Percentiles rank a stretch among this genome's conserved stretches.
phyloP scores from a whole-genome alignment of 2,329 filamentous ascomycete genomes.

The Trichoderma citrinoviride region DNA sequence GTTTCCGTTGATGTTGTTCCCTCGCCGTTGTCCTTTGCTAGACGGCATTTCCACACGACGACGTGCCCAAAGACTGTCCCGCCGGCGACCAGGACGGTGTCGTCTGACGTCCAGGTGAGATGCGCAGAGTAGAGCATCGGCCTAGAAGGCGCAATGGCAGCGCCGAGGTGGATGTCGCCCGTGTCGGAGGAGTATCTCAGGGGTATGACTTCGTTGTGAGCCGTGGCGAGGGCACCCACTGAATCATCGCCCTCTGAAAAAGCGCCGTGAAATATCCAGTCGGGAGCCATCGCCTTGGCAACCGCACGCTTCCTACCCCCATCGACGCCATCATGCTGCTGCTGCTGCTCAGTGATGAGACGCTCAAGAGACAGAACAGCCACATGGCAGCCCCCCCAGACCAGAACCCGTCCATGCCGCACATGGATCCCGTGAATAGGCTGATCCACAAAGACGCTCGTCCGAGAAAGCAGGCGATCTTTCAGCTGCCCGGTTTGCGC shows the following conservation, averaged over 20 bases:
- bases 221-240: slow-evolving; percentile 67
- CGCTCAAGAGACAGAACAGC: slow-evolving; percentile 37
- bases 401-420: slow-evolving; percentile 42
- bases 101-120: slow-evolving; percentile 58
- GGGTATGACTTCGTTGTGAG: slow-evolving; percentile 77
- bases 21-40: slow-evolving; percentile 26
- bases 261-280: slow-evolving; percentile 74
- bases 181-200: slow-evolving; percentile 39
- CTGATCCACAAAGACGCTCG: slow-evolving; percentile 63
- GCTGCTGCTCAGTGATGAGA: slow-evolving; percentile 19
- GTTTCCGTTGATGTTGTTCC: slow-evolving; percentile 38
- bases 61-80: slow-evolving; percentile 96
- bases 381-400: slow-evolving; percentile 70
- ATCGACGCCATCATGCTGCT: not conserved
- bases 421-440: slow-evolving; percentile 70
- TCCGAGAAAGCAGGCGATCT: slow-evolving; percentile 39
- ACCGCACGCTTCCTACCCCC: slow-evolving; percentile 22
- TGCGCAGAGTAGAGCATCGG: slow-evolving; percentile 88
- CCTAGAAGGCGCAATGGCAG: slow-evolving; percentile 62
- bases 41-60: slow-evolving; percentile 74
- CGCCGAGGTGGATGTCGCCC: slow-evolving; percentile 43
- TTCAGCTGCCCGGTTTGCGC: slow-evolving; percentile 31
- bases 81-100: slow-evolving; percentile 70
- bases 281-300: slow-evolving; percentile 51
- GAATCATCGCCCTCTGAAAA: slow-evolving; percentile 46